phyloP scores from a whole-genome alignment of 164 flowering plant genomes.

The Dillenia suffruticosa region DNA sequence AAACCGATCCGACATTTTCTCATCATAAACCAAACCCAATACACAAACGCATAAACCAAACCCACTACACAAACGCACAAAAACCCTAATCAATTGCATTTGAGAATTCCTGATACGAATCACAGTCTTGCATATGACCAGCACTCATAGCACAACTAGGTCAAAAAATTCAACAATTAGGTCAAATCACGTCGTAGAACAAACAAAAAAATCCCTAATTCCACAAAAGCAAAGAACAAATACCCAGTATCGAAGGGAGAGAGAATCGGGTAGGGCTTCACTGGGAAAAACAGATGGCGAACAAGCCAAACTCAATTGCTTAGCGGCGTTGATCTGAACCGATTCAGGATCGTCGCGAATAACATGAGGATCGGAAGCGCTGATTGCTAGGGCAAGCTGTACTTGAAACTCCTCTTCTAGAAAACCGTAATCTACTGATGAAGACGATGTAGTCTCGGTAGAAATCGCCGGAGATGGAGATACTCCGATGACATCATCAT shows the following conservation, averaged over 20 bases:
- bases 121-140: too few species aligned
- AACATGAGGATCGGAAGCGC: conserved; percentile 75
- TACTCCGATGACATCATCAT: conserved; percentile 2
- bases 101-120: too few species aligned
- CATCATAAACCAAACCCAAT: too few species aligned
- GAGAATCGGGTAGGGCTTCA: conserved; percentile 44
- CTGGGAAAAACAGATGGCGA: conserved; percentile 32
- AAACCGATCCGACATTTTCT: too few species aligned
- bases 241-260: conserved; percentile 93
- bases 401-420: conserved; percentile 96
- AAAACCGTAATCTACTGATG: conserved; percentile 47
- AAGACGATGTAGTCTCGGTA: background rate
- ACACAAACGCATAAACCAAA: too few species aligned
- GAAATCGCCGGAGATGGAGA: background rate
- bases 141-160: too few species aligned
- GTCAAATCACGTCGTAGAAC: background rate
- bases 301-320: conserved; percentile 76
- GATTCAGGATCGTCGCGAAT: conserved; percentile 55
- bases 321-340: conserved; percentile 89
- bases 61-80: too few species aligned
- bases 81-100: too few species aligned
- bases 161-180: too few species aligned
- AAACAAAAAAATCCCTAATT: background rate
- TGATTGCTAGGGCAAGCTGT: conserved; percentile 92
- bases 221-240: background rate